These are phyloP conservation scores for Ceratobasidium sp. DNA, from an alignment of 1,284 basidiomycete genomes.

Conservation along the genomic window DNA sequence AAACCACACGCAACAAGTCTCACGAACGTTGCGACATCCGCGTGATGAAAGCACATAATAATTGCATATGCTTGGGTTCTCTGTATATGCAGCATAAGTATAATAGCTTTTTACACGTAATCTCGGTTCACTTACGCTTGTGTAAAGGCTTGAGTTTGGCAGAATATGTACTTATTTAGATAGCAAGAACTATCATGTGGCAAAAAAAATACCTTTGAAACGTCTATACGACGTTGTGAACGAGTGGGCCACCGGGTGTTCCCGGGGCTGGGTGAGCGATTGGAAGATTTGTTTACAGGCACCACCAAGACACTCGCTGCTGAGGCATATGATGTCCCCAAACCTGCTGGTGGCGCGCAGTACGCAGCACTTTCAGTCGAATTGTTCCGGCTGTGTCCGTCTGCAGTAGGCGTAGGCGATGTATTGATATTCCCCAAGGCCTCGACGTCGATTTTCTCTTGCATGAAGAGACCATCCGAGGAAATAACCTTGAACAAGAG, in stretches of 20 bases:
- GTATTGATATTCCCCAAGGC: not conserved
- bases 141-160: constrained; percentile 13
- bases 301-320: constrained; percentile 23
- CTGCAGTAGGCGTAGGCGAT: not conserved
- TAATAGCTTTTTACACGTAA: not conserved
- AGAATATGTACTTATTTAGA: not conserved
- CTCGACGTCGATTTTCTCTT: constrained; percentile 26
- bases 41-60: constrained; percentile 30
- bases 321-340: constrained; percentile 17
- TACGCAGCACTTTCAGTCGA: not conserved
- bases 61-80: constrained; percentile 35
- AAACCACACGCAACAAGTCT: not conserved
- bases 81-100: not conserved
- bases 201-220: constrained; percentile 8
- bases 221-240: constrained; percentile 25
- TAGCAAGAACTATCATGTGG: not conserved
- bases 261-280: constrained; percentile 25
- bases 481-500: constrained; percentile 15
- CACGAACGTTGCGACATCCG: constrained; percentile 32
- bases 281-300: not conserved
- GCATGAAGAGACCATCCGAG: constrained; percentile 28
- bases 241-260: not conserved
- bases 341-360: not conserved
- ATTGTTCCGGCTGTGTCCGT: not conserved
- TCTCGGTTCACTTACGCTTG: constrained; percentile 7